phyloP scores from a whole-genome alignment of 345 rosid species.

The Lumnitzera littorea region DNA sequence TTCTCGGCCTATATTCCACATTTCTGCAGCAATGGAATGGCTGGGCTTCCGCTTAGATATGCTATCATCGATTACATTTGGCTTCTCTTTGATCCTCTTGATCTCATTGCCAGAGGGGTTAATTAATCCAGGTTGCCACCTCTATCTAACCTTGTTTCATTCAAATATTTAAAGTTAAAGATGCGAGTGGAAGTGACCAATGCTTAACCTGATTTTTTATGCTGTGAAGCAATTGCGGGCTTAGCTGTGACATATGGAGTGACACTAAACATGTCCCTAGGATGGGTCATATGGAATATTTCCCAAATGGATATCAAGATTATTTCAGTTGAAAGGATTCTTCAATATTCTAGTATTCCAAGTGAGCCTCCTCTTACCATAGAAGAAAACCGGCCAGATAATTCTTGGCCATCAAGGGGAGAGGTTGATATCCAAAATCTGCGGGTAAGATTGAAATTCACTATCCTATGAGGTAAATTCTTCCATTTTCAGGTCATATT shows the following conservation, averaged over 20 bases:
- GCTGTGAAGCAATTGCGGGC: slow-evolving; percentile 60
- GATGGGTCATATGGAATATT: slow-evolving; percentile 56
- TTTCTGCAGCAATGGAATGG: slow-evolving; percentile 61
- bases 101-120: slow-evolving; percentile 43
- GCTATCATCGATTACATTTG: slow-evolving; percentile 48
- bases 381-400: slow-evolving; percentile 39
- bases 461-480: neutral
- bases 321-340: slow-evolving; percentile 81
- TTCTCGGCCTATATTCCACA: slow-evolving; percentile 47
- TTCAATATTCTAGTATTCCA: slow-evolving; percentile 54
- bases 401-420: slow-evolving; percentile 55
- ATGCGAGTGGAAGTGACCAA: neutral
- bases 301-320: slow-evolving; percentile 69
- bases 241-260: slow-evolving; percentile 84
- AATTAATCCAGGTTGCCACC: slow-evolving; percentile 51
- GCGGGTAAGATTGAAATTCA: slow-evolving; percentile 21
- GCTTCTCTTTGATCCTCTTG: slow-evolving; percentile 45
- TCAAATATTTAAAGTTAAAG: no score
- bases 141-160: no score
- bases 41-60: slow-evolving; percentile 64
- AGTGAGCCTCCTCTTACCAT: slow-evolving; percentile 58
- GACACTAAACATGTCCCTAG: slow-evolving; percentile 58
- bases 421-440: slow-evolving; percentile 38
- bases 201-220: slow-evolving; percentile 20
- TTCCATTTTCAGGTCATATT: neutral